Evolutionary conservation across 2,329 filamentous ascomycete genomes (phyloP), one percentile per base, ranked within the genome.

Genomic region (Nannizziopsis barbatae): DNA sequence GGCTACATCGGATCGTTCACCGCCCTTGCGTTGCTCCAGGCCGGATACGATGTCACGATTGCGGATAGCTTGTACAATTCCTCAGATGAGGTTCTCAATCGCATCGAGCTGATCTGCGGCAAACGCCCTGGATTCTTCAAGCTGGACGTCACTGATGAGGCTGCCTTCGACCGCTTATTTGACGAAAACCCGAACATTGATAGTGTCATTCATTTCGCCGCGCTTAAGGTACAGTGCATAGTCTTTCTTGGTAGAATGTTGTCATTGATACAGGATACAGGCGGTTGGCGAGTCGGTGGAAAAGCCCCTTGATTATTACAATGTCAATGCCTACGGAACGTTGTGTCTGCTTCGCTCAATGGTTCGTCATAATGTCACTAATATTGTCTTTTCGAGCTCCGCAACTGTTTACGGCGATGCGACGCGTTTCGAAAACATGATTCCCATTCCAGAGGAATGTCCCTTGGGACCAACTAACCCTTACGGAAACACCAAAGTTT

Each of bases 1-100:
- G 92, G 92, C 73, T 98, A 98, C 76, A 98, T 98, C 70, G 92
- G 92, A 66, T 96, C 90, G 44, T 96, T 96, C 76, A 98, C 92
- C 53, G 75, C 86, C 49, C 81, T 98, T 45, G 83, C 88, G 47
- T 85, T 98, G 20, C 86, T 98, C 58, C 77, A 95, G 65, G 85
- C 92, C 63, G 89, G 82, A 67, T 96, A 96, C 77, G 83, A 96
- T 67, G 92, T 98, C 55, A 84, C 98, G 66, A 87, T 98, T 56
- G 82, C 92, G 57, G 92, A 98, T 74, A 96, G 81, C 71, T 79
- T 96, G 57, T 95, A 94, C 83, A 98, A 98, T 72, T 95, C 92
- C 42, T 95, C 86, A 53, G 76, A 83, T 61, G 89, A 95, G 62
- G 86, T 85, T 56, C 71, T 98, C 60, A 90, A 95, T 69, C 89